Evolutionary conservation across 352 stramenopile genomes (phyloP), one percentile per base, ranked within the genome.

Genomic region (Pythium oligandrum): DNA sequence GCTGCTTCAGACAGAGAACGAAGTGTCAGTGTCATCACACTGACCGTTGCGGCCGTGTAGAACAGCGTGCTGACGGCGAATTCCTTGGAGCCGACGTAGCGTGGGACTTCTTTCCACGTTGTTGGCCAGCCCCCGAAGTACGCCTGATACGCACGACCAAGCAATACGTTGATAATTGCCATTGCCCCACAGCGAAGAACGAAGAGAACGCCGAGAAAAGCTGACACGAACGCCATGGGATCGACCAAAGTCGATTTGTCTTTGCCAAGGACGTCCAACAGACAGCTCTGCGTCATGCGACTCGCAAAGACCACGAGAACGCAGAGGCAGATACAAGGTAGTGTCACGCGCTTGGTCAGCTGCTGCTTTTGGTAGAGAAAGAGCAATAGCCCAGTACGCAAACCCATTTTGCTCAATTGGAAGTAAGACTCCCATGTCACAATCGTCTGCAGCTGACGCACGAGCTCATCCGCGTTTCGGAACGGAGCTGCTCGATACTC

Each of bases 11-110:
- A 73, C 2, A 88, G 71, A 4, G 73, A 83, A 2, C 75, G 70
- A 33, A 88, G 55, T 4, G 72, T 17, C 2, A 35, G 30, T 0
- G 63, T 57, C 61, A 84, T 74, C 33, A 63, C 48, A 4, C 66
- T 70, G 33, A 86, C 71, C 10, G 38, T 47, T 6, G 71, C 59
- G 7, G 62, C 43, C 9, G 65, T 48, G 36, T 68, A 79, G 66
- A 84, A 89, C 4, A 89, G 56, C 6, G 78, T 89, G 40, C 55
- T 63, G 44, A 87, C 40, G 26, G 80, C 64, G 42, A 87, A 71
- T 38, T 83, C 63, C 59, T 86, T 86, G 42, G 75, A 87, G 40
- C 78, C 76, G 12, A 89, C 40, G 39, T 83, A 89, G 30, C 48
- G 55, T 17, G 78, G 78, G 12, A 89, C 44, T 3, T 68, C 68